These are phyloP conservation scores for Candida suzukii DNA, from an alignment of 805 yeast species.

Conservation along the genomic window DNA sequence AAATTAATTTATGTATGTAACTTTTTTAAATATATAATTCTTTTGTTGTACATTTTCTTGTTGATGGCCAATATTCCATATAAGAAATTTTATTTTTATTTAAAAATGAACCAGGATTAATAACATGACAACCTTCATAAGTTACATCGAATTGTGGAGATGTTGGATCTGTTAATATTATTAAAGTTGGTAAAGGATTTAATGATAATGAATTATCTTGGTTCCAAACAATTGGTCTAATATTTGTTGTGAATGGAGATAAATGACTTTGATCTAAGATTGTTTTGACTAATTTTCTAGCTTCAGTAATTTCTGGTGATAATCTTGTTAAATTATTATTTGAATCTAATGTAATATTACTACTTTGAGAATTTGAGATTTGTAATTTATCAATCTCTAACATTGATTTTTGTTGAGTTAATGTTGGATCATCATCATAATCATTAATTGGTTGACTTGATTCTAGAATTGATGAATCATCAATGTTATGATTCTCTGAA, in stretches of 20 bases:
- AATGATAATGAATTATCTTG: conserved; percentile 63
- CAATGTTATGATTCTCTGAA: too few relatives aligned
- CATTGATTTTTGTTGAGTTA: conserved; percentile 3
- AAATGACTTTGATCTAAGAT: conserved; percentile 81
- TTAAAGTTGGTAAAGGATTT: conserved; percentile 68
- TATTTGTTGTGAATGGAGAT: conserved; percentile 63
- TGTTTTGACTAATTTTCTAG: conserved; percentile 71
- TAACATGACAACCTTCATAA: conserved; percentile 74
- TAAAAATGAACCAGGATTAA: conserved; percentile 60
- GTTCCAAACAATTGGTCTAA: conserved; percentile 63
- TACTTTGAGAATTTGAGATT: background rate
- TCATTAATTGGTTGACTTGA: conserved; percentile 20
- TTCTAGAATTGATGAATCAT: too few relatives aligned
- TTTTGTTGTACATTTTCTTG: conserved; percentile 42
- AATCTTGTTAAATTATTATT: conserved; percentile 20
- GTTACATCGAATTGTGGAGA: conserved; percentile 68
- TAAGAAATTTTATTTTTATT: conserved; percentile 48
- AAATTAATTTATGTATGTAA: background rate
- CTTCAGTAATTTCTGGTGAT: conserved; percentile 44
- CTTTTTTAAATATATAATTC: conserved; percentile 30
- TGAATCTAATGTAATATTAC: background rate
- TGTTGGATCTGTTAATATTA: conserved; percentile 62
- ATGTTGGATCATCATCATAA: conserved; percentile 14
- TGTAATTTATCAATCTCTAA: conserved; percentile 15
- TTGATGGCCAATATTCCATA: conserved; percentile 64